phyloP scores from a whole-genome alignment of 2,329 filamentous ascomycete genomes.

The Sarocladium strictum region DNA sequence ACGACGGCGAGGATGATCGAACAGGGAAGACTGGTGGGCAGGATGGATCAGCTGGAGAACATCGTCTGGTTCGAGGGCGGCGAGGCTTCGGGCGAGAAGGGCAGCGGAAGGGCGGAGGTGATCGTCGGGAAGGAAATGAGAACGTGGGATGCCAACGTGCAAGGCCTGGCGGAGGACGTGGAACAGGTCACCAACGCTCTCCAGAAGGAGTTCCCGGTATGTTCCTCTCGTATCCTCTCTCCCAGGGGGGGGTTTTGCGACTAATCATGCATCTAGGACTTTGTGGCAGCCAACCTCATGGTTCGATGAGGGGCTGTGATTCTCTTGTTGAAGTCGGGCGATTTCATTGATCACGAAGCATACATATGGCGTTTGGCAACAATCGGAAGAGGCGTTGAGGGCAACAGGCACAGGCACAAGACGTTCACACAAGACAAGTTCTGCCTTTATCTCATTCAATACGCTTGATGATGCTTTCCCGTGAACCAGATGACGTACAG shows the following conservation, averaged over 20 bases:
- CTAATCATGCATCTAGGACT: constrained; percentile 34
- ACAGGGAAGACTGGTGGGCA: constrained; percentile 78
- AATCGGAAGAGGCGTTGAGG: background rate
- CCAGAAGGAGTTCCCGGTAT: constrained; percentile 70
- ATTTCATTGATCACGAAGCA: constrained; percentile 15
- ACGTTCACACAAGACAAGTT: background rate
- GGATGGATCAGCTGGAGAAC: constrained; percentile 89
- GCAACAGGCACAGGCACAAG: background rate
- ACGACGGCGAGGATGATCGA: constrained; percentile 96
- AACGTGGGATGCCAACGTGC: constrained; percentile 85
- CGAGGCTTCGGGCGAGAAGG: constrained; percentile 63
- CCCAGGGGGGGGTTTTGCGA: too few species aligned
- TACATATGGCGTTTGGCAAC: background rate
- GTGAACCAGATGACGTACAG: too few species aligned
- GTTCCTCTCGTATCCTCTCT: too few species aligned
- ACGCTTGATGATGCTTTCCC: background rate
- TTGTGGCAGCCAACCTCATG: constrained; percentile 48
- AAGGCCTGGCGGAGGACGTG: constrained; percentile 80
- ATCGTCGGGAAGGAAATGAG: constrained; percentile 66
- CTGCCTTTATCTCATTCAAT: constrained; percentile 1
- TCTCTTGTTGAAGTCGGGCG: background rate
- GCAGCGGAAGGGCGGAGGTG: constrained; percentile 58
- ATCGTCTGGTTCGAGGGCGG: constrained; percentile 80
- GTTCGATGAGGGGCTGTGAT: constrained; percentile 21
- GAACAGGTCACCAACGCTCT: constrained; percentile 79